phyloP scores from a whole-genome alignment of 2,329 filamentous ascomycete genomes.

The Diplodia intermedia region DNA sequence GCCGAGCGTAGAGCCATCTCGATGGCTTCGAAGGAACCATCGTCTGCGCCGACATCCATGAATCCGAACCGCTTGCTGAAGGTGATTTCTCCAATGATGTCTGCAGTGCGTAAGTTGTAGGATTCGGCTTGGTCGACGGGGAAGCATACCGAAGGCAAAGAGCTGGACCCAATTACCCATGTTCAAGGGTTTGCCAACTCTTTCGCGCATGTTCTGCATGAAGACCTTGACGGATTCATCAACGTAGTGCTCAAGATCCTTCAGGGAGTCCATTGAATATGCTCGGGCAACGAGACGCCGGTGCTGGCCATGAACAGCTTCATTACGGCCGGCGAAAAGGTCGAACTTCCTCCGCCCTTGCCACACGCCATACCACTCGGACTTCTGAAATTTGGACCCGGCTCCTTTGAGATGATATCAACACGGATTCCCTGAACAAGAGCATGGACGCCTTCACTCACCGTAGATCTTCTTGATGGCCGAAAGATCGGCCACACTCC shows the following conservation, averaged over 20 bases:
- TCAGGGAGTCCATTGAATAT: conserved; percentile 49
- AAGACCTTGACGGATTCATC: conserved; percentile 48
- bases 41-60: conserved; percentile 44
- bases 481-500: conserved; percentile 26
- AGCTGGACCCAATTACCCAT: conserved; percentile 51
- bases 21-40: conserved; percentile 46
- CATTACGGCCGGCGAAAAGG: conserved; percentile 50
- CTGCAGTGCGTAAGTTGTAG: conserved; percentile 34
- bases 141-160: conserved; percentile 48
- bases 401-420: conserved; percentile 38
- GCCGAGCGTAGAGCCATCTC: conserved; percentile 44
- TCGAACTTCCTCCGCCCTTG: conserved; percentile 50
- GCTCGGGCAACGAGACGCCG: conserved; percentile 45
- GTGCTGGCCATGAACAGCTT: conserved; percentile 46
- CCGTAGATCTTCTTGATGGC: conserved; percentile 41
- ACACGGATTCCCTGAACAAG: neutral
- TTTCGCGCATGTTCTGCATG: conserved; percentile 42
- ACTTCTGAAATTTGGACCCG: conserved; percentile 52
- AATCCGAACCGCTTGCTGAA: conserved; percentile 50
- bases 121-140: no score
- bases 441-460: neutral
- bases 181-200: conserved; percentile 41
- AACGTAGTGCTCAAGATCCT: conserved; percentile 50
- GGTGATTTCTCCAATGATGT: conserved; percentile 53
- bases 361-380: conserved; percentile 50